Percentiles rank a stretch among this genome's conserved stretches.
These are phyloP conservation scores for Wallacemonas sp. DNA, from an alignment of 208 protist species.

Conservation along the genomic window DNA sequence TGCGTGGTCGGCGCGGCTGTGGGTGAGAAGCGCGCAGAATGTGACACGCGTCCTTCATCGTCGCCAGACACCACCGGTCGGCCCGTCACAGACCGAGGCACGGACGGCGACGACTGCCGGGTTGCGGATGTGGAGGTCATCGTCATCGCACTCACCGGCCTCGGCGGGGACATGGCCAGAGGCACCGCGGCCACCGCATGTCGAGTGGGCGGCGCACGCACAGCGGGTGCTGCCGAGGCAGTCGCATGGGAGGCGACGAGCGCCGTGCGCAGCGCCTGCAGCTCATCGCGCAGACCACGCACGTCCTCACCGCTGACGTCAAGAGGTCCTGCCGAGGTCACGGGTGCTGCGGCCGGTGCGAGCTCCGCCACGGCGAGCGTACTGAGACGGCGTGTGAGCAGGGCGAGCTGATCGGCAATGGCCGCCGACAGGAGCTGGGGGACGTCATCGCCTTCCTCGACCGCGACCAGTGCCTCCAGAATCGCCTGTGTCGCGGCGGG, in stretches of 20 bases:
- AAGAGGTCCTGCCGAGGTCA: slow-evolving; percentile 1
- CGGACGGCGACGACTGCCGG: too few relatives aligned
- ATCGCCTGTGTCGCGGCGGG: slow-evolving; percentile 12
- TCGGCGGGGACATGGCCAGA: too few relatives aligned
- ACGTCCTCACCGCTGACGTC: slow-evolving; percentile 22
- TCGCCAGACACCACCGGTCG: too few relatives aligned
- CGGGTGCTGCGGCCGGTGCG: neutral
- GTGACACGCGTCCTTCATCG: neutral
- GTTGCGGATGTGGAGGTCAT: too few relatives aligned
- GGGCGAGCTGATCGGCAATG: slow-evolving; percentile 16
- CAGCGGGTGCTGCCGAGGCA: too few relatives aligned
- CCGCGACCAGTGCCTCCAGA: slow-evolving; percentile 24
- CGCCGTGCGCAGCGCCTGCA: slow-evolving; percentile 27
- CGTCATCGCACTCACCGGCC: too few relatives aligned
- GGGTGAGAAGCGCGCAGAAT: neutral
- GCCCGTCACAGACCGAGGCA: too few relatives aligned
- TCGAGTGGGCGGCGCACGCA: too few relatives aligned
- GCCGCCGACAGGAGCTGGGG: slow-evolving; percentile 12
- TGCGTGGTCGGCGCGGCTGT: neutral
- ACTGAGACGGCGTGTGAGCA: slow-evolving; percentile 16
- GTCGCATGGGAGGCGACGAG: slow-evolving; percentile 6
- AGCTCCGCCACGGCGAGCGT: slow-evolving; percentile 14
- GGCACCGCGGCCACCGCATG: too few relatives aligned
- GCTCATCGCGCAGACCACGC: slow-evolving; percentile 26
- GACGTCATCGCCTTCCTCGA: slow-evolving; percentile 35